A percentile compares a stretch with the other conserved stretches of the same genome.
Evolutionary conservation across 306 rosid species (phyloP).

Genomic region (Oemleria cerasiformis): DNA sequence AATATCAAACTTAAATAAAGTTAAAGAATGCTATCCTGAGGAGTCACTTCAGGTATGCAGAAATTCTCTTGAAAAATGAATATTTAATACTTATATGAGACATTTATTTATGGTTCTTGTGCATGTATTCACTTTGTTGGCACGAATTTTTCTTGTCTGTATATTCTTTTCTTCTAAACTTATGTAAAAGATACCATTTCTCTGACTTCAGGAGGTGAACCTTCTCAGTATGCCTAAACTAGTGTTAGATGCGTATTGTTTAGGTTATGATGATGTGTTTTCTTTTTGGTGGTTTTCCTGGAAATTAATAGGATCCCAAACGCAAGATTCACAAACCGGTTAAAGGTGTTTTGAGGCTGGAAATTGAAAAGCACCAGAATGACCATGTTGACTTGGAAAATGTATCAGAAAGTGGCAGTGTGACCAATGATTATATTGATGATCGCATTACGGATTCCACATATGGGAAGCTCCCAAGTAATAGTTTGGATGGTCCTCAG

Average conservation of each 20-base stretch:
- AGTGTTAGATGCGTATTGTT: not conserved
- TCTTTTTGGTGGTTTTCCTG: conserved; percentile 20
- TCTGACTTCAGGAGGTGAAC: not conserved
- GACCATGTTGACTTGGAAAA: conserved; percentile 73
- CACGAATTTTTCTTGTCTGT: not conserved
- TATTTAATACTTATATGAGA: not conserved
- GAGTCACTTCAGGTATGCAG: conserved; percentile 81
- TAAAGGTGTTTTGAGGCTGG: conserved; percentile 85
- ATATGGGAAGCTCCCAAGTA: conserved; percentile 62
- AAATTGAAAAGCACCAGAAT: conserved; percentile 92
- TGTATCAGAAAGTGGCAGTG: conserved; percentile 85
- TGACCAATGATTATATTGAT: conserved; percentile 77
- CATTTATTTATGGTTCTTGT: not conserved
- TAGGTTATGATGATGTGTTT: conserved; percentile 6
- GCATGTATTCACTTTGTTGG: not conserved
- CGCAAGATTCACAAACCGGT: conserved; percentile 93
- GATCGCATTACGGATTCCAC: conserved; percentile 58
- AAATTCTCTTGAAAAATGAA: not conserved
- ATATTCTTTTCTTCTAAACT: not conserved
- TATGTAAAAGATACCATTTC: not conserved
- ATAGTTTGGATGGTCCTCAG: conserved; percentile 76
- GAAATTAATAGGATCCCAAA: conserved; percentile 76
- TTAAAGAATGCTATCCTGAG: conserved; percentile 92
- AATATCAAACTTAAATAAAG: conserved; percentile 86
- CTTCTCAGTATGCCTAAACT: not conserved